Conservation (phyloP, 257 asterid species). For the Mitragyna speciosa region DNA sequence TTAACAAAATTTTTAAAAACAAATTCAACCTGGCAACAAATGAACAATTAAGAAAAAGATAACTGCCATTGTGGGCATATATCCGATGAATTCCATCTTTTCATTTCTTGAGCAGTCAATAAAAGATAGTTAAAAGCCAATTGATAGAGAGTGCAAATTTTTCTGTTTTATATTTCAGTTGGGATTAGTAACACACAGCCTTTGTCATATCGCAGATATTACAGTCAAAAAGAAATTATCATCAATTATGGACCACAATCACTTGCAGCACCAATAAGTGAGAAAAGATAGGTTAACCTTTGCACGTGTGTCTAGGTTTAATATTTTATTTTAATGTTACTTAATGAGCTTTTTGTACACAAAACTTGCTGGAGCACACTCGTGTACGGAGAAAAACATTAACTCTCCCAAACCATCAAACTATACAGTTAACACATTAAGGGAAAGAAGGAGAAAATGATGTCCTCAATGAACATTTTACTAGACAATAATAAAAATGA, state of each 20-base stretch:
- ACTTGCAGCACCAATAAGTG: background rate
- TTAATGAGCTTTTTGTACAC: background rate
- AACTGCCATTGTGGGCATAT: background rate
- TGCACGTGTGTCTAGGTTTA: background rate
- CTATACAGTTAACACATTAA: too few relatives aligned
- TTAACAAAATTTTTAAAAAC: too few relatives aligned
- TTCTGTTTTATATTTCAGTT: background rate
- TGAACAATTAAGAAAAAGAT: background rate
- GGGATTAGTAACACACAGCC: background rate
- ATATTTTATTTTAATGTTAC: background rate
- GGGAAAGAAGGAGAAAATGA: background rate
- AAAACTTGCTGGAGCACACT: background rate
- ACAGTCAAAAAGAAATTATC: background rate
- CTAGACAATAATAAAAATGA: background rate
- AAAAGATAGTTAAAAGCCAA: background rate
- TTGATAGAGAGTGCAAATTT: background rate
- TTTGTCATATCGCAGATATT: background rate
- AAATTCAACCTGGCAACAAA: background rate
- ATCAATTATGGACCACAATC: background rate
- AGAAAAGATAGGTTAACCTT: background rate
- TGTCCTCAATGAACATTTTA: too few relatives aligned
- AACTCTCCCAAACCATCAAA: background rate
- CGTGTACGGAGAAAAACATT: background rate
- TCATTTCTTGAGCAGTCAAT: background rate
- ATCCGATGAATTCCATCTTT: background rate